Percentiles rank a stretch among this genome's conserved stretches.
These are phyloP conservation scores for Mycena capillaripes DNA, from an alignment of 768 basidiomycete species.

Conservation along the genomic window DNA sequence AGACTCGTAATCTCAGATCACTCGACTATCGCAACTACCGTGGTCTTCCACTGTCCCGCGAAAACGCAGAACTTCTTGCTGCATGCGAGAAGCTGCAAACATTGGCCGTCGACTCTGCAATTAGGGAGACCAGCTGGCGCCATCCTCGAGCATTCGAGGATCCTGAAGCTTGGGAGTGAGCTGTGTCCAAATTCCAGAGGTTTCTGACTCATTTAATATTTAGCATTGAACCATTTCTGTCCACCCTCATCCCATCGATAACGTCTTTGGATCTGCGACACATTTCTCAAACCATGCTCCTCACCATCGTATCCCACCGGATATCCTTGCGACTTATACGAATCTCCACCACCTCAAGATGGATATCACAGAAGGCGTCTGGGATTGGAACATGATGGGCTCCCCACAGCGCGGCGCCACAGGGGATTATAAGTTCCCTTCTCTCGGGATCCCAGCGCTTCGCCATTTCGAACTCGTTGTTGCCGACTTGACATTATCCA, in stretches of 20 bases:
- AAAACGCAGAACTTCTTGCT: conserved; percentile 11
- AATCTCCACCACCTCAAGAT: conserved; percentile 32
- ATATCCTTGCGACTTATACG: conserved; percentile 20
- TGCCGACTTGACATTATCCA: conserved; percentile 31
- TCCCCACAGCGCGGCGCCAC: conserved; percentile 37
- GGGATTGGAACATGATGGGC: conserved; percentile 38
- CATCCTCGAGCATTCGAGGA: not conserved
- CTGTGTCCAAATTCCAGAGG: not conserved
- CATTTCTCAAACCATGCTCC: conserved; percentile 18
- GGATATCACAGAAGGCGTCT: conserved; percentile 39
- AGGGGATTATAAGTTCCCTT: conserved; percentile 19
- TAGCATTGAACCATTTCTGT: conserved; percentile 29
- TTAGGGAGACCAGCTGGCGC: not conserved
- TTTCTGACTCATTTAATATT: not conserved
- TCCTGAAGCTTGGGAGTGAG: conserved; percentile 26
- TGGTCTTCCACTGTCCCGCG: conserved; percentile 19
- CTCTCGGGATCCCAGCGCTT: conserved; percentile 38
- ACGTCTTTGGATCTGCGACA: conserved; percentile 32
- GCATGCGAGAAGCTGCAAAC: conserved; percentile 10
- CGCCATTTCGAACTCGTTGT: conserved; percentile 36
- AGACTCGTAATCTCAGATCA: conserved; percentile 17
- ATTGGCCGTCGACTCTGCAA: conserved; percentile 21
- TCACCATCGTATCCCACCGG: conserved; percentile 8
- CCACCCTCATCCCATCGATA: conserved; percentile 24
- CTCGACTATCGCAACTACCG: conserved; percentile 33